Evolutionary conservation across 176 grass and related monocot genomes (phyloP), one percentile per base, ranked within the genome.

Genomic region (Juncus inflexus): DNA sequence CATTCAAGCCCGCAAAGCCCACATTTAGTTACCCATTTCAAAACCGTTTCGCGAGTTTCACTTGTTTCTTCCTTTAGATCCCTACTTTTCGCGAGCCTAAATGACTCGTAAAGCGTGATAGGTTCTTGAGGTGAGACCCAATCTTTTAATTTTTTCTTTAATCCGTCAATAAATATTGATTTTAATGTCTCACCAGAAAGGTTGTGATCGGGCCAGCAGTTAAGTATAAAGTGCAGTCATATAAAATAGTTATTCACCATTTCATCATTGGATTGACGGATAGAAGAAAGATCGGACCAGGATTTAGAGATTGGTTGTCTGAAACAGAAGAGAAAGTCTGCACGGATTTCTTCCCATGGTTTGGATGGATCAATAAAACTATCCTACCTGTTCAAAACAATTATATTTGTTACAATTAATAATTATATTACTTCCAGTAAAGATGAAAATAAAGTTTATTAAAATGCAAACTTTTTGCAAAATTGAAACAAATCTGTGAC

Each of bases 41-140:
- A 12, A 7, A 5, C 43, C 65, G 35, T 67, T n/a, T 36, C 52
- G 6, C 52, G n/a, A n/a, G 7, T n/a, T n/a, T n/a, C n/a, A n/a
- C n/a, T n/a, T n/a, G n/a, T n/a, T n/a, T n/a, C n/a, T n/a, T n/a
- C 42, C 41, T 66, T 15, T 50, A 36, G 65, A 6, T 67, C 65
- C 65, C 65, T 51, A 50, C 16, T 67, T 35, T 35, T 5, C 9
- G 47, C 65, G 4, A 54, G 45, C 7, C 12, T 38, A 13, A 53
- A 45, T 0, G 65, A 45, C 49, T 67, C 47, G 42, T 54, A 35
- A 8, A 54, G 52, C n/a, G 49, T 54, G 6, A 0, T 45, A 9
- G 45, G 65, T 1, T 43, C 2, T 38, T 67, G 65, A 10, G 63
- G 9, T 1, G 13, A 42, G 4, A 66, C 63, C 63, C 8, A 10